Evolutionary conservation across 2,329 filamentous ascomycete species (phyloP), one percentile per base, ranked within the genome.

Genomic region (Elsinoe ampelina): DNA sequence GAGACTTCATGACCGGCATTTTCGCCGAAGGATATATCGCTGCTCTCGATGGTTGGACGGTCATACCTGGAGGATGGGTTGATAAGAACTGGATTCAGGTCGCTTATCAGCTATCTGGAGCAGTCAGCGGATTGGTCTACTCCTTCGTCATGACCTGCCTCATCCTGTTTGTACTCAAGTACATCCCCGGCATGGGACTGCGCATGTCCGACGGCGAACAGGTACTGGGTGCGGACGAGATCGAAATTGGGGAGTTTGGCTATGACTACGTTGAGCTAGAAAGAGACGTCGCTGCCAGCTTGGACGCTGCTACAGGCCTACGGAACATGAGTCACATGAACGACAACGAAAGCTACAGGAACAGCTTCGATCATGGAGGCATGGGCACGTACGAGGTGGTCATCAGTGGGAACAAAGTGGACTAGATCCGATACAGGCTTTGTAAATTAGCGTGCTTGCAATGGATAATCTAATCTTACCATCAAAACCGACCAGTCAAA

Each of bases 231-330:
- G 91, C 92, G 86, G 88, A 93, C 67, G 88, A 92, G 68, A 87
- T 92, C 73, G 88, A 93, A 74, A 86, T 92, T 64, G 88, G 88
- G 71, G 88, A 93, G 73, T 93, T 92, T 68, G 88, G 87, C 10
- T 92, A 92, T 76, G 88, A 93, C 70, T 93, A 92, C 70, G 88
- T 93, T 62, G 88, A 93, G 78, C 87, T 92, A 58, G 85, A 88
- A 67, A 83, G 88, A 66, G 88, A 93, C 73, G 92, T 91, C 77
- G 81, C 92, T 39, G 88, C 88, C 58, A 92, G 87, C 12, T 34
- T 52, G n/a, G 48, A 39, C 17, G 48, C 48, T 19, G 48, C 48
- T 12, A 52, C 48, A 11, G 32, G 32, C 13, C 17, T 52, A 17
- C 36, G 48, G 34, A 38, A 32, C 17, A 52, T 52, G 48, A n/a